Conservation (phyloP, 495 filamentous ascomycete species). For the Xylaria curta region DNA sequence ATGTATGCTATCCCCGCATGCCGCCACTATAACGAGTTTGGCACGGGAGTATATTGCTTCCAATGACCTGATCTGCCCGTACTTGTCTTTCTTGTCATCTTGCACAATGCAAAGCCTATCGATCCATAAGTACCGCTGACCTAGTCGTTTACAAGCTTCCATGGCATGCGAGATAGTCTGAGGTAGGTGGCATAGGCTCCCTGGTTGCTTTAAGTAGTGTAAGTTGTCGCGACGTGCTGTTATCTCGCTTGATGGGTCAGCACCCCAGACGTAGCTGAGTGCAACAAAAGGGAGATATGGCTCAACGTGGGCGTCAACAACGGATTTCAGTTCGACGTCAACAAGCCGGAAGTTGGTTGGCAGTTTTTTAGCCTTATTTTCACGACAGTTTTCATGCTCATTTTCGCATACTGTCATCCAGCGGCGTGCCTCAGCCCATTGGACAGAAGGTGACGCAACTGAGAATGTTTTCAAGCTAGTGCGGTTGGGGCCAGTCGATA, state of each 20-base stretch:
- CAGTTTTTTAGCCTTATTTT: neutral
- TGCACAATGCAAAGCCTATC: slow-evolving; percentile 1
- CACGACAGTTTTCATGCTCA: neutral
- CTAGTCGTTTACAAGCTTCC: neutral
- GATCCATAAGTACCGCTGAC: neutral
- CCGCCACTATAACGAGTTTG: slow-evolving; percentile 30
- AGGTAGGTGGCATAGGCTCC: neutral
- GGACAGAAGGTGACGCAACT: neutral
- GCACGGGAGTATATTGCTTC: slow-evolving; percentile 34
- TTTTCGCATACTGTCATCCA: neutral
- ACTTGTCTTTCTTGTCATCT: neutral
- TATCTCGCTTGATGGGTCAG: neutral
- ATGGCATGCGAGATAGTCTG: neutral
- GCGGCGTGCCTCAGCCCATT: neutral
- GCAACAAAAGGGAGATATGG: neutral
- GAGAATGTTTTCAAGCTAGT: neutral
- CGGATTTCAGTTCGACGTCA: neutral
- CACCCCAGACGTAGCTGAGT: slow-evolving; percentile 1
- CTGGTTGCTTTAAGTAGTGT: neutral
- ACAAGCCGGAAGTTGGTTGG: slow-evolving; percentile 3
- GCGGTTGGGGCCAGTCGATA: neutral
- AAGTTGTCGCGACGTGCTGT: neutral
- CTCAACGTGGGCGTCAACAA: neutral
- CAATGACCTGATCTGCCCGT: slow-evolving; percentile 28
- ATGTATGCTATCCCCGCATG: slow-evolving; percentile 7